Percentiles rank a stretch among this genome's conserved stretches.
phyloP scores from a whole-genome alignment of 768 basidiomycete species.

The Brasilioporus rufonigricans region DNA sequence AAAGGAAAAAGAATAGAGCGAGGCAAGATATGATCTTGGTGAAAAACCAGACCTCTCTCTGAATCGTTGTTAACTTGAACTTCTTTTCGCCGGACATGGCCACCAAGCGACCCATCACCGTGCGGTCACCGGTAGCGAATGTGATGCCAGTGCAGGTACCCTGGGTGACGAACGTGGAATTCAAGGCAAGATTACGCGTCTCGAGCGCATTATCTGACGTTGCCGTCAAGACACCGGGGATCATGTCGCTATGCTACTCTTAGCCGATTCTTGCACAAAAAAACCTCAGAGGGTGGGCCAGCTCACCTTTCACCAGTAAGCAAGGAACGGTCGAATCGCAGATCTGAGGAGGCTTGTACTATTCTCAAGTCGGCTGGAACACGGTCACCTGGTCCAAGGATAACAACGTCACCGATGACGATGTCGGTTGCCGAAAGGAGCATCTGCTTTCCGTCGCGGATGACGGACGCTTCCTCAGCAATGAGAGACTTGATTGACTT shows the following conservation, averaged over 20 bases:
- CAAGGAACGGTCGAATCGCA: conserved; percentile 49
- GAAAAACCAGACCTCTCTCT: conserved; percentile 48
- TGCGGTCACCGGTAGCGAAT: conserved; percentile 41
- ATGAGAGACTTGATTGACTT: conserved; percentile 55
- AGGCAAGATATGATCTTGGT: conserved; percentile 46
- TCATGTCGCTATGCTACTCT: conserved; percentile 34
- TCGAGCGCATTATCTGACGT: conserved; percentile 48
- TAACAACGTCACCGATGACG: conserved; percentile 52
- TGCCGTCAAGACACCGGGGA: conserved; percentile 41
- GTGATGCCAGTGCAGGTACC: conserved; percentile 40
- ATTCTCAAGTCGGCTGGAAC: conserved; percentile 60
- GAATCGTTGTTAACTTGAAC: conserved; percentile 45
- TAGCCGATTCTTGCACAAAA: not conserved
- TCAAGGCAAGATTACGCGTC: conserved; percentile 47
- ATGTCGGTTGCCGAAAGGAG: conserved; percentile 52
- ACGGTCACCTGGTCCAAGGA: conserved; percentile 50
- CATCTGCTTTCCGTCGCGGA: conserved; percentile 45
- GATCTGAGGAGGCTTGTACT: conserved; percentile 46
- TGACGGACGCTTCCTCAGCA: conserved; percentile 53
- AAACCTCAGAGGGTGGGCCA: not conserved
- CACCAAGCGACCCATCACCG: conserved; percentile 52
- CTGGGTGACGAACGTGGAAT: conserved; percentile 40
- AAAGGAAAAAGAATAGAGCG: conserved; percentile 39
- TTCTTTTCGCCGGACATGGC: conserved; percentile 47
- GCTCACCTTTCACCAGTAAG: conserved; percentile 45